Percentiles rank a stretch among this genome's conserved stretches.
Evolutionary conservation across 2,329 filamentous ascomycete species (phyloP).

Genomic region (Colletotrichum australisinense): DNA sequence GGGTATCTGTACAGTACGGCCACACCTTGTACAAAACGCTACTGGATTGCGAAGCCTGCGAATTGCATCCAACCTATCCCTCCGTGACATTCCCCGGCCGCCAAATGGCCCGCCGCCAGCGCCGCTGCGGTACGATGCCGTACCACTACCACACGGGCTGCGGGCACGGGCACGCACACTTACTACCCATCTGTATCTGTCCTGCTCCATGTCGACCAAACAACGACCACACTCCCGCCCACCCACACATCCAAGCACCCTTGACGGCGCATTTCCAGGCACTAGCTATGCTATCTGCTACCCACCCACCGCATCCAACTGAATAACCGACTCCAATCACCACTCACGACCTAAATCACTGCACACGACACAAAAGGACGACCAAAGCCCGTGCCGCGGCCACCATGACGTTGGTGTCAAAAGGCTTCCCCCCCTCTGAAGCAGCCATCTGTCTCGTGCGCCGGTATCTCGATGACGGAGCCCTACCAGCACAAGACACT

Average conservation of each 20-base stretch:
- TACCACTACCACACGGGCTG: neutral
- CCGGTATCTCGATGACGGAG: neutral
- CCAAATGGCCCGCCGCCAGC: slow-evolving; percentile 24
- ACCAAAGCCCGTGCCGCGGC: slow-evolving; percentile 12
- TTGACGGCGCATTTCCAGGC: neutral
- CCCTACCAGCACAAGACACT: neutral
- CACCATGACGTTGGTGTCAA: slow-evolving; percentile 22
- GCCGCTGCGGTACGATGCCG: slow-evolving; percentile 26
- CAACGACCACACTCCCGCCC: neutral
- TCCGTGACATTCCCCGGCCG: slow-evolving; percentile 33
- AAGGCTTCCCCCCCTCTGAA: neutral
- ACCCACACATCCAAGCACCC: neutral
- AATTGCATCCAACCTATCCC: neutral
- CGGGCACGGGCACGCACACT: neutral
- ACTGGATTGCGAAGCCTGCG: too few relatives aligned
- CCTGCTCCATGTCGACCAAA: neutral
- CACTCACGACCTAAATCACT: slow-evolving; percentile 4
- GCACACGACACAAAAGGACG: neutral
- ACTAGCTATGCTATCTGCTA: neutral
- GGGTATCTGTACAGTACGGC: too few relatives aligned
- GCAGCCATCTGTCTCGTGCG: neutral
- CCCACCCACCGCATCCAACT: slow-evolving; percentile 8
- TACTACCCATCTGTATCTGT: slow-evolving; percentile 4
- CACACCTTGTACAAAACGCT: too few relatives aligned
- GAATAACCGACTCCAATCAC: slow-evolving; percentile 28